Conservation (phyloP, 441 rosid species). For the Populus hybrid region DNA sequence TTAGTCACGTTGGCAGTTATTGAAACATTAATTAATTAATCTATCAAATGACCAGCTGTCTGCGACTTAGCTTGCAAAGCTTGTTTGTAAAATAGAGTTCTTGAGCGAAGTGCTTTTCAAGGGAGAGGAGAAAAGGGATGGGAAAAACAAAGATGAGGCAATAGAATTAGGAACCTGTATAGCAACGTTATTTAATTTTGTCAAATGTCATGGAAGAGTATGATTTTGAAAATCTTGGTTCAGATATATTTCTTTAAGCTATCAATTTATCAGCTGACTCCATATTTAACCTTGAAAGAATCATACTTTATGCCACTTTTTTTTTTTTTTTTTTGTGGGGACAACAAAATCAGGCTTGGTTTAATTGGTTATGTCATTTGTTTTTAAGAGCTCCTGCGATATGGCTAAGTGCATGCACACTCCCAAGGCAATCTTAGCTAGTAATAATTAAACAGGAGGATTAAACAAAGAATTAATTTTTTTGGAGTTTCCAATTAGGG, state of each 20-base stretch:
- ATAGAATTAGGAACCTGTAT: too few species aligned
- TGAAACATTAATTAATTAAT: background rate
- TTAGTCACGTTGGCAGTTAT: background rate
- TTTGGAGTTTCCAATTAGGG: background rate
- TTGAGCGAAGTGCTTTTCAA: too few species aligned
- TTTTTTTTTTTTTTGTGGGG: constrained; percentile 5
- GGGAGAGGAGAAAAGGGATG: too few species aligned
- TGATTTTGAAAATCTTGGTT: background rate
- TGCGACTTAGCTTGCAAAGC: background rate
- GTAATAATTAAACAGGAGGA: background rate
- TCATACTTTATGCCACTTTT: background rate
- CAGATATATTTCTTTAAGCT: background rate
- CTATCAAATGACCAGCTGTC: constrained; percentile 7
- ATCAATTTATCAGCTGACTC: background rate
- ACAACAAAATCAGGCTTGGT: constrained; percentile 21
- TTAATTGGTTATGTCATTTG: background rate
- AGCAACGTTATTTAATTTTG: background rate
- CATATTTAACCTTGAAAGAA: background rate
- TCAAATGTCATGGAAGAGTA: background rate
- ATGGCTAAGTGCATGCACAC: constrained; percentile 22
- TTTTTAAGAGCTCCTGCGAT: too few species aligned
- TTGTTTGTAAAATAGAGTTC: background rate
- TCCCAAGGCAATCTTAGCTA: background rate
- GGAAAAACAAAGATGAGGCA: background rate
- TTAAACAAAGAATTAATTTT: background rate